These are phyloP conservation scores for Pythium chondricola DNA, from an alignment of 352 stramenopile genomes.

Conservation along the genomic window DNA sequence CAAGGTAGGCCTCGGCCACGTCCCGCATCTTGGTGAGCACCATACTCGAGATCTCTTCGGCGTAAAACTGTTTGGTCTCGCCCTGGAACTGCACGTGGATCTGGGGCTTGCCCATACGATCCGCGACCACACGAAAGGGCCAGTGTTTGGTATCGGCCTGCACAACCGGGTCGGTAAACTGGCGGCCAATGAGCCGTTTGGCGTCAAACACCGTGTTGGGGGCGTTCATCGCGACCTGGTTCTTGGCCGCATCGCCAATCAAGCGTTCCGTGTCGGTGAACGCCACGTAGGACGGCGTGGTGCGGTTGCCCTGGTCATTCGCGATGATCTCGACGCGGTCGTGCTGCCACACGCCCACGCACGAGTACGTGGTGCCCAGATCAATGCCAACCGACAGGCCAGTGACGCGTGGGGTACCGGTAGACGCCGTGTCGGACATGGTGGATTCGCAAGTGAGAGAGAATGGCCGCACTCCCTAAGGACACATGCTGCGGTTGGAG, in stretches of 20 bases:
- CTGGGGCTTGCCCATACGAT: conserved; percentile 41
- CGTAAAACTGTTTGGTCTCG: conserved; percentile 42
- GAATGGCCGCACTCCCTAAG: too few relatives aligned
- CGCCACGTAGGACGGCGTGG: conserved; percentile 93
- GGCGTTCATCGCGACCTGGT: conserved; percentile 89
- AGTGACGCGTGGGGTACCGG: too few relatives aligned
- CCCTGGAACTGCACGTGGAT: conserved; percentile 34
- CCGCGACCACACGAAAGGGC: conserved; percentile 47
- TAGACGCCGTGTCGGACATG: too few relatives aligned
- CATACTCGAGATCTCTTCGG: conserved; percentile 65
- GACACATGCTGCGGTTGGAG: too few relatives aligned
- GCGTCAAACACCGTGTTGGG: conserved; percentile 24
- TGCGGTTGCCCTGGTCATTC: conserved; percentile 95
- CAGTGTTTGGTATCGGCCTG: conserved; percentile 60
- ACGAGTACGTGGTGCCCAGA: conserved; percentile 95
- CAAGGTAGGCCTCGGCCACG: conserved; percentile 26
- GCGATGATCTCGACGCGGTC: conserved; percentile 95
- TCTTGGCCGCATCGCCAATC: conserved; percentile 94
- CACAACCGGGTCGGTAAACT: conserved; percentile 83
- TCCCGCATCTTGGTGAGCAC: conserved; percentile 55
- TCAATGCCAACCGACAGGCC: conserved; percentile 89
- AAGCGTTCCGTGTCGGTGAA: conserved; percentile 94
- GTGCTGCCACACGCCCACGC: conserved; percentile 95
- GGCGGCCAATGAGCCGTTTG: conserved; percentile 85
- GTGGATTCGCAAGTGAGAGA: too few relatives aligned